Conservation (phyloP, 352 stramenopile species). For the Peronosclerospora sorghi region DNA sequence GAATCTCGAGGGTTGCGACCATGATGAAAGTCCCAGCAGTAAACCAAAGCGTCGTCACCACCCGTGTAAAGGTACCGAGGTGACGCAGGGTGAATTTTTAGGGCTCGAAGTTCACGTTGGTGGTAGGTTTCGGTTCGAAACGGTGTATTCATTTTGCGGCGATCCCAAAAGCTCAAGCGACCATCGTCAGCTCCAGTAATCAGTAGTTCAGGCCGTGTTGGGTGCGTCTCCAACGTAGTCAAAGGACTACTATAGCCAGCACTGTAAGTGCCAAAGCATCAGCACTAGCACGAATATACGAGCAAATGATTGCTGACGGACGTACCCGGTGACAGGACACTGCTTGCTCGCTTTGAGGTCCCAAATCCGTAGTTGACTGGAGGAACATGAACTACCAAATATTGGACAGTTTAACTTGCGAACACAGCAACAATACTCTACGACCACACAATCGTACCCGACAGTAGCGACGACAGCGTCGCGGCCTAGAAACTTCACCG, state of each 20-base stretch:
- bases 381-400: conserved; percentile 29
- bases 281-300: background rate
- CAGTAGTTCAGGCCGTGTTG: conserved; percentile 64
- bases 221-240: conserved; percentile 60
- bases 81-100: conserved; percentile 54
- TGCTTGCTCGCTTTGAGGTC: conserved; percentile 44
- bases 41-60: conserved; percentile 49
- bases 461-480: conserved; percentile 60
- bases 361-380: conserved; percentile 65
- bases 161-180: conserved; percentile 62
- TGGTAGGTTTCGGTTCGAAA: conserved; percentile 60
- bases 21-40: conserved; percentile 66
- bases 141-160: conserved; percentile 47
- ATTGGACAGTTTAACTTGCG: conserved; percentile 1
- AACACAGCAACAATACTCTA: background rate
- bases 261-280: conserved; percentile 2
- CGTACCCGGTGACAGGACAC: conserved; percentile 59
- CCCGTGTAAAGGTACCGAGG: conserved; percentile 59
- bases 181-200: conserved; percentile 62
- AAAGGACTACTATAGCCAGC: conserved; percentile 28
- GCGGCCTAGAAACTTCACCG: conserved; percentile 58
- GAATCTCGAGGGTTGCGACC: conserved; percentile 28
- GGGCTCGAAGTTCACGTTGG: conserved; percentile 44
- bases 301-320: background rate
- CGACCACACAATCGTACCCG: conserved; percentile 23